A percentile compares a stretch with the other conserved stretches of the same genome.
Conservation (phyloP, 2,329 filamentous ascomycete genomes). For the Leptosphaerulina australis region DNA sequence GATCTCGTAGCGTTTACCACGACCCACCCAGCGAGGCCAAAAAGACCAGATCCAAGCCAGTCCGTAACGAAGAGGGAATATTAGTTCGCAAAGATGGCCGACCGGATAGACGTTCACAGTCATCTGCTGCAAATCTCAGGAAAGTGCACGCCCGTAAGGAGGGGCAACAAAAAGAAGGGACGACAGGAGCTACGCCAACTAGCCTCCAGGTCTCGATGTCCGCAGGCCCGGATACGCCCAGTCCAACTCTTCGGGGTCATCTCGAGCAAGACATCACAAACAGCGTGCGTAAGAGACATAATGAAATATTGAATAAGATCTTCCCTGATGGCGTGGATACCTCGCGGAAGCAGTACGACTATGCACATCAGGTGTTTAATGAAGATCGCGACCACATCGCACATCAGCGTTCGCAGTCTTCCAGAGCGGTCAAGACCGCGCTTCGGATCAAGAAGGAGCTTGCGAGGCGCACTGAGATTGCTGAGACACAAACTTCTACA, state of each 20-base stretch:
- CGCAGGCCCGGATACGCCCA: slow-evolving; percentile 35
- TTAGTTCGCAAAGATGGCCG: slow-evolving; percentile 59
- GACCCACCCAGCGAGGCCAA: slow-evolving; percentile 40
- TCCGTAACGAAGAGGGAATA: slow-evolving; percentile 57
- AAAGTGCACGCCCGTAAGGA: slow-evolving; percentile 60
- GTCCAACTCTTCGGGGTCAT: slow-evolving; percentile 26
- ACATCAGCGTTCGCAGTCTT: slow-evolving; percentile 27
- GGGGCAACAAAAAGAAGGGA: slow-evolving; percentile 32
- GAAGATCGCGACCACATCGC: slow-evolving; percentile 35
- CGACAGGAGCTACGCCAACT: slow-evolving; percentile 34
- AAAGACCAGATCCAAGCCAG: slow-evolving; percentile 58
- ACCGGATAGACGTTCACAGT: slow-evolving; percentile 60
- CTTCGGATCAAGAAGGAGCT: slow-evolving; percentile 35
- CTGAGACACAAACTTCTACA: slow-evolving; percentile 20
- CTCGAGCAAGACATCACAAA: slow-evolving; percentile 20
- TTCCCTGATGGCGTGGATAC: slow-evolving; percentile 47
- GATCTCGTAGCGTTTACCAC: slow-evolving; percentile 5
- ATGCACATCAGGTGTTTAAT: slow-evolving; percentile 42
- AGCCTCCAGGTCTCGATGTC: slow-evolving; percentile 24
- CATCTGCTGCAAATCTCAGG: slow-evolving; percentile 58
- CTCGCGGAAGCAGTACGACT: slow-evolving; percentile 41
- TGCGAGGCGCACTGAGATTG: slow-evolving; percentile 17
- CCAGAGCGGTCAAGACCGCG: slow-evolving; percentile 5
- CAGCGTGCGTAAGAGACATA: slow-evolving; percentile 41
- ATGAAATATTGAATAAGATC: slow-evolving; percentile 45